A percentile compares a stretch with the other conserved stretches of the same genome.
These are phyloP conservation scores for Linnemannia zychae DNA, from an alignment of 192 early-diverging fungal genomes.

Conservation along the genomic window DNA sequence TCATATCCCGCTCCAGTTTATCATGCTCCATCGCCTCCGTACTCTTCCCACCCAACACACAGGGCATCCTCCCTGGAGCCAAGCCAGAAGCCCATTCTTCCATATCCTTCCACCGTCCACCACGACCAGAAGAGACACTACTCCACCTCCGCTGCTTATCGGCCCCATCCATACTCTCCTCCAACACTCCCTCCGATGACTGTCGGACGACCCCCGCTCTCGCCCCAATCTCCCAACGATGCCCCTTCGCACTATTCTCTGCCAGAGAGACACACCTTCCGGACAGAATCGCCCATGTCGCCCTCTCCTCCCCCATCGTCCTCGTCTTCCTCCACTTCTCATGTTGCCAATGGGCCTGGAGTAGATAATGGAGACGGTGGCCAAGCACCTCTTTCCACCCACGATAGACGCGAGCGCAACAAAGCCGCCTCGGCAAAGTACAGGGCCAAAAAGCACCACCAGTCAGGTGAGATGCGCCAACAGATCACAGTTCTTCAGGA, in stretches of 20 bases:
- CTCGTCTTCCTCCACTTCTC: slow-evolving; percentile 24
- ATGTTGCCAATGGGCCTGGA: neutral
- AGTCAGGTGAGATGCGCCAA: slow-evolving; percentile 67
- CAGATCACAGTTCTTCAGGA: slow-evolving; percentile 57
- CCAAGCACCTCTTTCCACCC: slow-evolving; percentile 56
- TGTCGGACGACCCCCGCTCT: slow-evolving; percentile 24
- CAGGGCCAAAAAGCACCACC: slow-evolving; percentile 70
- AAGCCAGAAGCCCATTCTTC: slow-evolving; percentile 28
- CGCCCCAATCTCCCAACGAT: slow-evolving; percentile 38
- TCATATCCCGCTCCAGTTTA: slow-evolving; percentile 14
- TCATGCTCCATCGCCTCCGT: slow-evolving; percentile 44
- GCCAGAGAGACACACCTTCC: slow-evolving; percentile 13
- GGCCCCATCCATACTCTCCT: slow-evolving; percentile 37
- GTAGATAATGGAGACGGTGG: neutral
- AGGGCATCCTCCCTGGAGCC: slow-evolving; percentile 37
- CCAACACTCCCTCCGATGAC: slow-evolving; percentile 37
- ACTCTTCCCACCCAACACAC: slow-evolving; percentile 16
- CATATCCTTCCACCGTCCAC: slow-evolving; percentile 16
- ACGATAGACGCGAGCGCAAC: slow-evolving; percentile 68
- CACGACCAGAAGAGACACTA: slow-evolving; percentile 13
- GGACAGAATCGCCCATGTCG: slow-evolving; percentile 11
- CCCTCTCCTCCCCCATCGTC: slow-evolving; percentile 10
- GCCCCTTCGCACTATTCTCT: slow-evolving; percentile 1
- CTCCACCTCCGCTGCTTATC: slow-evolving; percentile 31
- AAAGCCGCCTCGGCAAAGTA: slow-evolving; percentile 75